Evolutionary conservation across 192 early-diverging fungal species (phyloP).

Genomic region (Podochytrium sp.): DNA sequence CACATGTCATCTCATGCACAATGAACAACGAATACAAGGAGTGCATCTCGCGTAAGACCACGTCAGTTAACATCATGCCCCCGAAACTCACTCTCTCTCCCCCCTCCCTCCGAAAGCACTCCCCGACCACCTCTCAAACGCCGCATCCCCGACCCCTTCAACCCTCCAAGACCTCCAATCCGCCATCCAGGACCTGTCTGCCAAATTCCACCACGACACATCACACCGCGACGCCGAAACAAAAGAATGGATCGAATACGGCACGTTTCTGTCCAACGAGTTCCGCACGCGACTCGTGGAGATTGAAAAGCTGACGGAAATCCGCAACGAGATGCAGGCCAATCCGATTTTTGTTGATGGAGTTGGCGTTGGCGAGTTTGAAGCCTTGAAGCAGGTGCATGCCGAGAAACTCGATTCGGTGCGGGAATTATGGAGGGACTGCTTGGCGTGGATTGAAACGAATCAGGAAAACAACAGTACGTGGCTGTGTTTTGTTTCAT

Average conservation of each 20-base stretch:
- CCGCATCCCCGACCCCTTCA: neutral
- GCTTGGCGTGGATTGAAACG: conserved; percentile 3
- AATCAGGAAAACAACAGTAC: conserved; percentile 9
- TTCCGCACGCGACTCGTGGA: neutral
- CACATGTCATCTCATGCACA: conserved; percentile 25
- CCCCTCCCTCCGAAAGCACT: neutral
- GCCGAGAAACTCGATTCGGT: conserved; percentile 9
- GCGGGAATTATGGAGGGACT: neutral
- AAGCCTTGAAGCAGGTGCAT: neutral
- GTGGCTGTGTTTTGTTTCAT: neutral
- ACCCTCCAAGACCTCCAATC: neutral
- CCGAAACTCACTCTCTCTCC: neutral
- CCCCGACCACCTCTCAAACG: neutral
- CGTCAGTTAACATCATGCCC: neutral
- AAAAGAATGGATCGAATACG: conserved; percentile 12
- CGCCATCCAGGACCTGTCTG: neutral
- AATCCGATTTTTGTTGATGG: neutral
- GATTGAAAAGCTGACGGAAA: conserved; percentile 6
- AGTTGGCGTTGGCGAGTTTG: neutral
- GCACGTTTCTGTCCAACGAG: conserved; percentile 1
- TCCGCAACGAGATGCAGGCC: neutral
- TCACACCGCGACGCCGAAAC: neutral
- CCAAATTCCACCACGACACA: neutral
- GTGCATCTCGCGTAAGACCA: neutral
- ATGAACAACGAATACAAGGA: conserved; percentile 19